Evolutionary conservation across 441 rosid genomes (phyloP).

Genomic region (Gossypium aridum): DNA sequence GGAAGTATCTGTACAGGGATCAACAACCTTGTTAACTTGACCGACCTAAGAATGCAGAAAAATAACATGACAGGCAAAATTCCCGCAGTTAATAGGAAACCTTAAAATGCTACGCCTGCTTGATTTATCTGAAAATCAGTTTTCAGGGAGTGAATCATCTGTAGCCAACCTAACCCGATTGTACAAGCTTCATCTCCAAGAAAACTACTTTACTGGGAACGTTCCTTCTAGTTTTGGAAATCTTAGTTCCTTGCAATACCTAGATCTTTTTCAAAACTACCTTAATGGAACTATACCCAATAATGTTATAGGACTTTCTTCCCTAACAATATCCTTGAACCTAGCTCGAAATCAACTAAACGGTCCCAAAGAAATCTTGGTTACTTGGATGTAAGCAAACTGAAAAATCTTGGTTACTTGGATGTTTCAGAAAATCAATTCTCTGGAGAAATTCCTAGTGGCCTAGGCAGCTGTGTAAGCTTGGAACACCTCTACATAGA

Average conservation of each 20-base stretch:
- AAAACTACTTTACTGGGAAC: slow-evolving; percentile 7
- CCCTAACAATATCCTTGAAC: slow-evolving; percentile 1
- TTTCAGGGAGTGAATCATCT: neutral
- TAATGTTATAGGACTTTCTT: neutral
- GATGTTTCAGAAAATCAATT: slow-evolving; percentile 17
- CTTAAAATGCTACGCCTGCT: neutral
- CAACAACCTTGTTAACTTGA: neutral
- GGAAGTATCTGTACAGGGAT: slow-evolving; percentile 8
- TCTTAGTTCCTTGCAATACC: neutral
- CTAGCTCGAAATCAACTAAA: slow-evolving; percentile 8
- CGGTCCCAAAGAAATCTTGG: slow-evolving; percentile 8
- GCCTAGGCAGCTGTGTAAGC: slow-evolving; percentile 7
- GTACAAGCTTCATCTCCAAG: neutral
- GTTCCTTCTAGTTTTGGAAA: slow-evolving; percentile 10
- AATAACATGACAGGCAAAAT: slow-evolving; percentile 3
- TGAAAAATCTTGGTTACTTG: neutral
- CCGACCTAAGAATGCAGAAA: neutral
- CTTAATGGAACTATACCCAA: slow-evolving; percentile 14
- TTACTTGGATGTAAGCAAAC: neutral
- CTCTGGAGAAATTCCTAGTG: slow-evolving; percentile 19
- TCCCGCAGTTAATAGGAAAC: neutral
- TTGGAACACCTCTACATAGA: slow-evolving; percentile 13
- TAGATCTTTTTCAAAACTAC: slow-evolving; percentile 4
- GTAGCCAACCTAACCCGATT: neutral
- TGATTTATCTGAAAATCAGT: neutral